These are phyloP conservation scores for Solanum paucissectum DNA, from an alignment of 257 asterid genomes.

Conservation along the genomic window DNA sequence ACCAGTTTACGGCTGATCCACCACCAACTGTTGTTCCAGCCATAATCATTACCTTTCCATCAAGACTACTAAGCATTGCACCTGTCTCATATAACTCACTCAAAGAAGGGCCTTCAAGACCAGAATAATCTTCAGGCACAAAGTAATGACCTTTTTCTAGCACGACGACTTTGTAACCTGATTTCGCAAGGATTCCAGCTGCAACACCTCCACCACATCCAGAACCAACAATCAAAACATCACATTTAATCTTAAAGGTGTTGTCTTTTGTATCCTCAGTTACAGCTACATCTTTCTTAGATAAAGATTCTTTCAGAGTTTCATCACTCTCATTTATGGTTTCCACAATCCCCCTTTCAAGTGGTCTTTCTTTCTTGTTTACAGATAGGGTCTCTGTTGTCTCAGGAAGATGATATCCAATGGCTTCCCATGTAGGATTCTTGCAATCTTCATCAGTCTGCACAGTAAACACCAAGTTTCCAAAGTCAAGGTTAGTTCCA, in stretches of 20 bases:
- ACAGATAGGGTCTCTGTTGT: slow-evolving; percentile 1
- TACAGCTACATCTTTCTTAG: slow-evolving; percentile 37
- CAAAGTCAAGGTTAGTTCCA: background rate
- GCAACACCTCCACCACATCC: slow-evolving; percentile 94
- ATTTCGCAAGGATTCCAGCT: slow-evolving; percentile 62
- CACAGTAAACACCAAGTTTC: background rate
- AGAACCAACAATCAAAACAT: slow-evolving; percentile 83
- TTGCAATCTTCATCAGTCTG: slow-evolving; percentile 60
- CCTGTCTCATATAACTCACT: slow-evolving; percentile 62
- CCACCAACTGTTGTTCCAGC: slow-evolving; percentile 82
- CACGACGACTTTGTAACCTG: slow-evolving; percentile 65
- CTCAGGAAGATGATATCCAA: slow-evolving; percentile 51
- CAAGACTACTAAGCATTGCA: slow-evolving; percentile 49
- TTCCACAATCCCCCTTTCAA: slow-evolving; percentile 66
- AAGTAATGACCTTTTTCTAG: slow-evolving; percentile 87
- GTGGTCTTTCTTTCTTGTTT: slow-evolving; percentile 39
- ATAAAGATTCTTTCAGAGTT: slow-evolving; percentile 44
- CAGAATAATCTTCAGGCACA: slow-evolving; percentile 63
- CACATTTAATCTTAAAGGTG: slow-evolving; percentile 45
- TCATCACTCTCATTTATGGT: slow-evolving; percentile 29
- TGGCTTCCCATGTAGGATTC: slow-evolving; percentile 67
- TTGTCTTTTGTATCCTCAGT: slow-evolving; percentile 22
- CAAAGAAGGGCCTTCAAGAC: slow-evolving; percentile 73
- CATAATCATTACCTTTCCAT: slow-evolving; percentile 57
- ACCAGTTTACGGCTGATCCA: slow-evolving; percentile 77